Conservation (phyloP, 2,329 filamentous ascomycete genomes). For the Aureobasidium lini region DNA sequence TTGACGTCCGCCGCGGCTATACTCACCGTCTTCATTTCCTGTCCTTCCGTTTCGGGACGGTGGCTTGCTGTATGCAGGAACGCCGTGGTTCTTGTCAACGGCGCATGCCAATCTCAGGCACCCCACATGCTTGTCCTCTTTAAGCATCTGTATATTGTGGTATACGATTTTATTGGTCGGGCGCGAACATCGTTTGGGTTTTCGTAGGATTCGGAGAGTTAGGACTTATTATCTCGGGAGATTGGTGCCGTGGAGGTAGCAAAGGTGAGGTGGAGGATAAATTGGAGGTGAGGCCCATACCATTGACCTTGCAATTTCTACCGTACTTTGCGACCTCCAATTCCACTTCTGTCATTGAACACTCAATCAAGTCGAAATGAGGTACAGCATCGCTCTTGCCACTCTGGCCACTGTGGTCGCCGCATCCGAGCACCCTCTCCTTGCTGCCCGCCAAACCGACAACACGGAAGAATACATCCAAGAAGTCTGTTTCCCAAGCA, state of each 20-base stretch:
- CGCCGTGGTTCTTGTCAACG: background rate
- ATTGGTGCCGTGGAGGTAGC: background rate
- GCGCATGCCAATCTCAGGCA: background rate
- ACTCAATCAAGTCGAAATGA: background rate
- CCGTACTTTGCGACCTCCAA: background rate
- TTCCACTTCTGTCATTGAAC: background rate
- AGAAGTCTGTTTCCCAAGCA: slow-evolving; percentile 14
- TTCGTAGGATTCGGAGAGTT: background rate
- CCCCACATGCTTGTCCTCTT: background rate
- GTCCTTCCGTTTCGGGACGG: background rate
- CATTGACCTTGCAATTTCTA: background rate
- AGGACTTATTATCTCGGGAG: background rate
- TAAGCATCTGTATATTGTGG: background rate
- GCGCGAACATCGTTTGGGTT: background rate
- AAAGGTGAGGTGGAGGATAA: background rate
- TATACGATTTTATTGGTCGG: background rate
- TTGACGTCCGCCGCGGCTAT: background rate
- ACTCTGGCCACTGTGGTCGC: background rate
- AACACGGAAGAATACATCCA: slow-evolving; percentile 11
- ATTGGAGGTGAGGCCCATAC: background rate
- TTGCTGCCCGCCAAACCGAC: background rate
- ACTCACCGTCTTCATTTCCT: background rate
- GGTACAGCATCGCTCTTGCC: background rate
- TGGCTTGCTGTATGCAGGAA: background rate
- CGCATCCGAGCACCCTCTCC: background rate